Percentiles rank a stretch among this genome's conserved stretches.
These are phyloP conservation scores for Juncus effusus DNA, from an alignment of 176 grass and related monocot genomes.

Conservation along the genomic window DNA sequence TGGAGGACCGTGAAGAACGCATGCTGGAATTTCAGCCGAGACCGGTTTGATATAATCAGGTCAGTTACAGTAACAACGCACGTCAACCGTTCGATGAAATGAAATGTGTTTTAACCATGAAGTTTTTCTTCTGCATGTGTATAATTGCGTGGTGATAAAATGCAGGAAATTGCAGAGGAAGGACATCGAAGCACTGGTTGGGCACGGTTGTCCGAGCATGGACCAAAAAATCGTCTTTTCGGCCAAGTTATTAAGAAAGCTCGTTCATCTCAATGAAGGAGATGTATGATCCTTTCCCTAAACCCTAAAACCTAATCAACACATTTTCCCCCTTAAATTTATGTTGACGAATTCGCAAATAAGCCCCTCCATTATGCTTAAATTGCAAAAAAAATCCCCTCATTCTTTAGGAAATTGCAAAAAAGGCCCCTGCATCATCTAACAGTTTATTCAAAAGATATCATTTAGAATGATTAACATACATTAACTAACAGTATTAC, in stretches of 20 bases:
- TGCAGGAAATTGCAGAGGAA: conserved; percentile 72
- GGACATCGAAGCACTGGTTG: conserved; percentile 85
- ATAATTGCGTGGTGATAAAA: conserved; percentile 3
- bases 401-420: too few relatives aligned
- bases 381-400: too few relatives aligned
- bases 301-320: too few relatives aligned
- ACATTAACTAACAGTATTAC: too few relatives aligned
- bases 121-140: too few relatives aligned
- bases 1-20: conserved; percentile 82
- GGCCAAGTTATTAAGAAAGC: conserved; percentile 85
- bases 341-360: too few relatives aligned
- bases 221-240: conserved; percentile 81
- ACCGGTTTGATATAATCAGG: conserved; percentile 93
- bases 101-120: too few relatives aligned
- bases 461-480: too few relatives aligned
- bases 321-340: too few relatives aligned
- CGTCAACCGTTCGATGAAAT: background rate
- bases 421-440: too few relatives aligned
- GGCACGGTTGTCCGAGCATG: conserved; percentile 81
- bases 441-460: too few relatives aligned
- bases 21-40: conserved; percentile 85
- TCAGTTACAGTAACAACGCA: conserved; percentile 15
- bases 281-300: conserved; percentile 53
- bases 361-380: too few relatives aligned
- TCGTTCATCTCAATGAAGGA: conserved; percentile 91